Conservation (phyloP, 495 filamentous ascomycete genomes). For the Cercophora samala region DNA sequence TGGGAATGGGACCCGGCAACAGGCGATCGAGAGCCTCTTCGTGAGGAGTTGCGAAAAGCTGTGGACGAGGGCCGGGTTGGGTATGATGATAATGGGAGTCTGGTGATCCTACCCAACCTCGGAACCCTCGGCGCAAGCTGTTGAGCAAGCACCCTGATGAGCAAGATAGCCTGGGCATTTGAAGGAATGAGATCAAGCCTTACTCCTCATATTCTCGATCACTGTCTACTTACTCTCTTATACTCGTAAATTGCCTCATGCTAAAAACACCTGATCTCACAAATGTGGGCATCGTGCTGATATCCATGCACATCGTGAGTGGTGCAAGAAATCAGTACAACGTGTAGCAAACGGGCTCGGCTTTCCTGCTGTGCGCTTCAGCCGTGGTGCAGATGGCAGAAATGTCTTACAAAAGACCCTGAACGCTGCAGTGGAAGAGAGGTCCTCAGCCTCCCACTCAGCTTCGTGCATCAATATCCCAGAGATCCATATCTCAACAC, state of each 20-base stretch:
- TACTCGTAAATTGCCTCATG: too few relatives aligned
- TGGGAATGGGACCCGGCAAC: constrained; percentile 75
- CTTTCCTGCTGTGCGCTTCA: constrained; percentile 2
- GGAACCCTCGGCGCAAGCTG: not conserved
- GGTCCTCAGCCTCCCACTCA: not conserved
- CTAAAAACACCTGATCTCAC: too few relatives aligned
- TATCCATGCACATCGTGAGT: not conserved
- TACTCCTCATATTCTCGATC: too few relatives aligned
- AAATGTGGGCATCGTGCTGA: too few relatives aligned
- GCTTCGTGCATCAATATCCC: not conserved
- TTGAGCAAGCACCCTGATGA: not conserved
- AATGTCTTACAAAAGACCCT: not conserved
- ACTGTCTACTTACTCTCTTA: too few relatives aligned
- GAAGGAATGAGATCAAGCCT: too few relatives aligned
- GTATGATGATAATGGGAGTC: constrained; percentile 56
- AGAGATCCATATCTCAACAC: not conserved
- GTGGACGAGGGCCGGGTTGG: constrained; percentile 59
- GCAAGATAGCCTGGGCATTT: not conserved
- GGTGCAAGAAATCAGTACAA: not conserved
- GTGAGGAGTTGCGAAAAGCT: constrained; percentile 54
- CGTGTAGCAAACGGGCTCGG: not conserved
- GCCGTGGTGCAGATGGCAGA: not conserved
- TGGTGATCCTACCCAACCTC: constrained; percentile 37
- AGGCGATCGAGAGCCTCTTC: constrained; percentile 57
- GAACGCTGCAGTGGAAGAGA: not conserved